A percentile compares a stretch with the other conserved stretches of the same genome.
phyloP scores from a whole-genome alignment of 805 yeast species.

The Lipomyces spencermartinsiae region DNA sequence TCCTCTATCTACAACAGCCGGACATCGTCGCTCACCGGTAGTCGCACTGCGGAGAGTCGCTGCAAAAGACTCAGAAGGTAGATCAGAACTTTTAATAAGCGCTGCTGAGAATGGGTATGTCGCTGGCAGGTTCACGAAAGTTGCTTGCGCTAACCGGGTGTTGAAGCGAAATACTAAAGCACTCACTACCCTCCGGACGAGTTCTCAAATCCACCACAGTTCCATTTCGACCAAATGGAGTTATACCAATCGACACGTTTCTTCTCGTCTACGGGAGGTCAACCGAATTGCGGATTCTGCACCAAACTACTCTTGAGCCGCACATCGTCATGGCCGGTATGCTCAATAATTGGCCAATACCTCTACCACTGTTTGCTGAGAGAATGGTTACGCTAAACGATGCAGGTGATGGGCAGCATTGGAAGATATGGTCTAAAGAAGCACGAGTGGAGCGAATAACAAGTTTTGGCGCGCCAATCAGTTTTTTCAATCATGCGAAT shows the following conservation, averaged over 20 bases:
- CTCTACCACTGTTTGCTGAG: conserved; percentile 33
- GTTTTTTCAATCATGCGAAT: conserved; percentile 19
- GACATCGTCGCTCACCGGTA: conserved; percentile 35
- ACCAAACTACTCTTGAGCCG: conserved; percentile 34
- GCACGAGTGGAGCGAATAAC: conserved; percentile 35
- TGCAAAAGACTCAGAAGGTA: conserved; percentile 37
- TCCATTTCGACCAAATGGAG: conserved; percentile 36
- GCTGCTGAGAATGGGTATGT: conserved; percentile 35
- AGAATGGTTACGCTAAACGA: conserved; percentile 36
- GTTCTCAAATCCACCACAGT: conserved; percentile 32
- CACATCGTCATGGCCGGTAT: conserved; percentile 35
- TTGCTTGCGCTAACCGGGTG: neutral
- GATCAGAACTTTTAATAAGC: conserved; percentile 33
- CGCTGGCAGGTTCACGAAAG: neutral
- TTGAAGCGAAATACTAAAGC: conserved; percentile 34
- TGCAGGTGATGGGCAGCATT: conserved; percentile 30
- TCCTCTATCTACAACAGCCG: conserved; percentile 36
- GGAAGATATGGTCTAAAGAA: conserved; percentile 39
- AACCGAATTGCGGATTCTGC: conserved; percentile 36
- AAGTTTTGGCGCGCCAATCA: conserved; percentile 28
- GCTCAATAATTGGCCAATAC: conserved; percentile 36
- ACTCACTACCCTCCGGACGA: conserved; percentile 38
- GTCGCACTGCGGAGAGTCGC: conserved; percentile 33
- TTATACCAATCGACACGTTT: conserved; percentile 25
- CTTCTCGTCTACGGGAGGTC: conserved; percentile 35